phyloP scores from a whole-genome alignment of 768 basidiomycete genomes.

The Mycena pura region DNA sequence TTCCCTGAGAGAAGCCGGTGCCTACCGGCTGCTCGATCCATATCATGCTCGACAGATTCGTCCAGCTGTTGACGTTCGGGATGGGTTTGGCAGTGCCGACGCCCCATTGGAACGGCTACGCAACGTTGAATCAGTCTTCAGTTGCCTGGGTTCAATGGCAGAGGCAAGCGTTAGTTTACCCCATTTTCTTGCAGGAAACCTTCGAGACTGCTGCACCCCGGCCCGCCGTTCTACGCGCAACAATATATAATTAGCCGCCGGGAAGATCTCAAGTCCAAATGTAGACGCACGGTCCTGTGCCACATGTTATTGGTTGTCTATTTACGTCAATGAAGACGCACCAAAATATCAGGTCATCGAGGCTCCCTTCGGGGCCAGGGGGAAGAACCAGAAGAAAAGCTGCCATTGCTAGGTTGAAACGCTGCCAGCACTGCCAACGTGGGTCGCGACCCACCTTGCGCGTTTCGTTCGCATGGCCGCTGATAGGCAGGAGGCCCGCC shows the following conservation, averaged over 20 bases:
- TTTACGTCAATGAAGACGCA: too few species aligned
- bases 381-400: slow-evolving; percentile 89
- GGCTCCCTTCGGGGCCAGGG: slow-evolving; percentile 75
- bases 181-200: slow-evolving; percentile 80
- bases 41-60: slow-evolving; percentile 75
- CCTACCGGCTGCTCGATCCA: slow-evolving; percentile 85
- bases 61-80: slow-evolving; percentile 76
- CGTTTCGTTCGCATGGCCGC: slow-evolving; percentile 62
- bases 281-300: too few species aligned
- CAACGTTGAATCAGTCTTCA: background rate
- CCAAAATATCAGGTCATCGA: slow-evolving; percentile 82
- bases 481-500: slow-evolving; percentile 78
- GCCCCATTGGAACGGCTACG: slow-evolving; percentile 75
- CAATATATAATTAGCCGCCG: background rate
- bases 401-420: slow-evolving; percentile 31
- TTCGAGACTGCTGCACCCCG: slow-evolving; percentile 77
- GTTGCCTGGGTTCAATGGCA: background rate
- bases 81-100: slow-evolving; percentile 69
- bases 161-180: slow-evolving; percentile 49
- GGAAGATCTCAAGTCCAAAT: background rate
- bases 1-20: slow-evolving; percentile 78
- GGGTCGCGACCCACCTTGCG: slow-evolving; percentile 70
- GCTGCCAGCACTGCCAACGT: too few species aligned
- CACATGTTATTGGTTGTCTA: too few species aligned
- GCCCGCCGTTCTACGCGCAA: slow-evolving; percentile 79